These are phyloP conservation scores for Pterocarpus macrocarpus DNA, from an alignment of 306 rosid genomes.

Conservation along the genomic window DNA sequence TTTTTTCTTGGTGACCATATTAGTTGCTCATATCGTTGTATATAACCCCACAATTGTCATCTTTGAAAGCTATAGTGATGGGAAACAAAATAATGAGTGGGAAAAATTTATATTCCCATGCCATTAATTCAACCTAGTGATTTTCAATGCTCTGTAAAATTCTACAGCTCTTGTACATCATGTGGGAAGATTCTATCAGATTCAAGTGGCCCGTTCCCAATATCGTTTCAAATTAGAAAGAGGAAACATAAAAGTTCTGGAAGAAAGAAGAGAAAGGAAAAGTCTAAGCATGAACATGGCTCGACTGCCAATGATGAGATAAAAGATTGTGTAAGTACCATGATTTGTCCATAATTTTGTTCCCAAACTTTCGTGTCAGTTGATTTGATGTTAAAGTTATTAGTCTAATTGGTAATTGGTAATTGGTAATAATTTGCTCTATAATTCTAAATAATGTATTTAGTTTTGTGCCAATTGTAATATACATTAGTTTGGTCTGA, in stretches of 20 bases:
- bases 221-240: not conserved
- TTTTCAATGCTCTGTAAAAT: not conserved
- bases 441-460: too few relatives aligned
- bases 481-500: too few relatives aligned
- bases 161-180: constrained; percentile 10
- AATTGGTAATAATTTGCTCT: not conserved
- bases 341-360: not conserved
- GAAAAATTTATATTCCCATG: too few relatives aligned
- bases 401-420: not conserved
- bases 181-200: constrained; percentile 47
- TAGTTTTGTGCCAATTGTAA: too few relatives aligned
- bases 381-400: not conserved
- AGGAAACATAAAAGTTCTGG: not conserved
- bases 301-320: too few relatives aligned
- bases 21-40: too few relatives aligned
- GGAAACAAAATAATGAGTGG: too few relatives aligned
- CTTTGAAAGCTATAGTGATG: too few relatives aligned
- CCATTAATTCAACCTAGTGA: not conserved
- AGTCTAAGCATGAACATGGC: not conserved
- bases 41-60: too few relatives aligned
- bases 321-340: not conserved
- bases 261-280: not conserved
- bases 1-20: too few relatives aligned
- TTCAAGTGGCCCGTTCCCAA: not conserved
- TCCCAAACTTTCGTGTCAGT: not conserved